phyloP scores from a whole-genome alignment of 2,329 filamentous ascomycete species.

The Phyllosticta capitalensis region DNA sequence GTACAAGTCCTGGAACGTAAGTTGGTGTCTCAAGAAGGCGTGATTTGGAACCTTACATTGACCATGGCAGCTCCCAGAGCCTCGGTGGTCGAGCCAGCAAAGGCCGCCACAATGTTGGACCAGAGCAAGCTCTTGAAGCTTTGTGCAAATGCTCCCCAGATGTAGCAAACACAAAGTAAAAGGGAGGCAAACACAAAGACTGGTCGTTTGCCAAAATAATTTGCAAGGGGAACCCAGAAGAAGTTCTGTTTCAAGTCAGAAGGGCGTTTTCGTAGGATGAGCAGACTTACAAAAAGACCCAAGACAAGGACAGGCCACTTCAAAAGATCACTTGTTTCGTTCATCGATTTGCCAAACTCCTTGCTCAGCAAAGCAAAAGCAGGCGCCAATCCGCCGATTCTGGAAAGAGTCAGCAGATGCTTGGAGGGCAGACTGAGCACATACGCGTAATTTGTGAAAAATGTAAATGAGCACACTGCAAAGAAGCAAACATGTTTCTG shows the following conservation, averaged over 20 bases:
- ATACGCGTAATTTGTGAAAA: slow-evolving; percentile 35
- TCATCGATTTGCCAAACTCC: slow-evolving; percentile 38
- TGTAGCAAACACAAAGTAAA: slow-evolving; percentile 36
- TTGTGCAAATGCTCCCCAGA: slow-evolving; percentile 37
- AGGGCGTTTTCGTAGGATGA: not conserved
- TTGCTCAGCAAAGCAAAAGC: slow-evolving; percentile 34
- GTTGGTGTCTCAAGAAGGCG: slow-evolving; percentile 4
- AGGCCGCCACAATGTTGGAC: slow-evolving; percentile 37
- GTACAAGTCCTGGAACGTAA: slow-evolving; percentile 15
- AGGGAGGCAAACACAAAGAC: slow-evolving; percentile 36
- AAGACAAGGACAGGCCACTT: slow-evolving; percentile 38
- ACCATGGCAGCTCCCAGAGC: slow-evolving; percentile 34
- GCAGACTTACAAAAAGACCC: slow-evolving; percentile 29
- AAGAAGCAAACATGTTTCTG: slow-evolving; percentile 40
- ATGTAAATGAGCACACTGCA: slow-evolving; percentile 33
- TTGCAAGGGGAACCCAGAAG: slow-evolving; percentile 41
- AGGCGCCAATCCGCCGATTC: slow-evolving; percentile 36
- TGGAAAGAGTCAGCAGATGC: not conserved
- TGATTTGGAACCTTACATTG: slow-evolving; percentile 13
- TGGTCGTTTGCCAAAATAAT: slow-evolving; percentile 39
- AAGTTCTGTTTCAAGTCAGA: slow-evolving; percentile 30
- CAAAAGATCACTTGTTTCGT: slow-evolving; percentile 33
- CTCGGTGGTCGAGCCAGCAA: slow-evolving; percentile 38
- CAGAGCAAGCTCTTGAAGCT: slow-evolving; percentile 36
- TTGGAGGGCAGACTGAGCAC: not conserved